phyloP scores from a whole-genome alignment of 768 basidiomycete genomes.

The Mycena vitilis region DNA sequence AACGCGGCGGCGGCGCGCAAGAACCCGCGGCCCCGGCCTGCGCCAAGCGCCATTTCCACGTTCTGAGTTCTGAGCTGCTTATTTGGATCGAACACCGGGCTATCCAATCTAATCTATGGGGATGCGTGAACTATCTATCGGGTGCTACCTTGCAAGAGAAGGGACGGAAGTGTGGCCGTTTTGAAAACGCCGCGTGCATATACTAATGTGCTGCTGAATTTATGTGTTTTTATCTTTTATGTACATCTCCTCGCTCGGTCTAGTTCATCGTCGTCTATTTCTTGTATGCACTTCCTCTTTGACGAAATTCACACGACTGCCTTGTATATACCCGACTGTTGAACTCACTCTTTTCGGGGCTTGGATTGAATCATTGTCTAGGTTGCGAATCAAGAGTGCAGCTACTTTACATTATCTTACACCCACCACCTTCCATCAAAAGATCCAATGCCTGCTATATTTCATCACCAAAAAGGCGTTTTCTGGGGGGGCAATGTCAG shows the following conservation, averaged over 20 bases:
- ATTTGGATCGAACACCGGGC: background rate
- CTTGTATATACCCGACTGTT: too few relatives aligned
- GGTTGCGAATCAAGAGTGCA: too few relatives aligned
- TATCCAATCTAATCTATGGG: background rate
- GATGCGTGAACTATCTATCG: background rate
- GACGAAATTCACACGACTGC: too few relatives aligned
- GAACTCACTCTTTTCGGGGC: too few relatives aligned
- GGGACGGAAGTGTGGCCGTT: background rate
- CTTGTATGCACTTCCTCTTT: constrained; percentile 1
- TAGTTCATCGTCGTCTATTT: background rate
- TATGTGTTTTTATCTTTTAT: constrained; percentile 34
- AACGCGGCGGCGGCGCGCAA: constrained; percentile 55
- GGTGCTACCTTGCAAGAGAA: background rate
- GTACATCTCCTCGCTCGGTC: constrained; percentile 8
- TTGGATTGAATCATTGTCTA: background rate
- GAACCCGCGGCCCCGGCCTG: constrained; percentile 39
- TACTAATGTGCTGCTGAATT: background rate
- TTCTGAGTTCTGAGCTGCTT: constrained; percentile 29
- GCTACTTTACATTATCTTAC: constrained; percentile 26
- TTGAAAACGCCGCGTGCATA: background rate
- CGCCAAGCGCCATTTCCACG: constrained; percentile 11
- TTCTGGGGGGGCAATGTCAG: constrained; percentile 53
- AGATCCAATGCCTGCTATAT: constrained; percentile 30
- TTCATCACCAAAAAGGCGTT: constrained; percentile 77
- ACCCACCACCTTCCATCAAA: background rate